Base-by-base conservation (phyloP, 768 basidiomycete genomes). In the Rickenella mellea region DNA sequence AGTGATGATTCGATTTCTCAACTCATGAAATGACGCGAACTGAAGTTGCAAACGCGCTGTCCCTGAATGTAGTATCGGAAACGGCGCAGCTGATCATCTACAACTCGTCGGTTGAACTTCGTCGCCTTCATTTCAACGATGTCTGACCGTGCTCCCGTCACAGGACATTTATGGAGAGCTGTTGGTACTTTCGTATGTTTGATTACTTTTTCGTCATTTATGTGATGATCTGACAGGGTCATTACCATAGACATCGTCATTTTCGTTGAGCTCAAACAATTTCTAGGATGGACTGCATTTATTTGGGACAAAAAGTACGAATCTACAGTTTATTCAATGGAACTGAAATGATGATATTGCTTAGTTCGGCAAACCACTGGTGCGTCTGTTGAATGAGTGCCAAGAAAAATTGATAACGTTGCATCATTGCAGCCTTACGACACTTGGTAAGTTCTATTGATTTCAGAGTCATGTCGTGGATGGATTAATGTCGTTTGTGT, bases 151-250 rank as follows among this genome's bases (percentile, higher is more conserved):
- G 10, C 24, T 45, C 41, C 53, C 39, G 2, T 15, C 36, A 8
- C 48, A 91, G 89, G 94, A 99, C 58, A 97, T 99, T 42, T 98
- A 97, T 50, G 94, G 94, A 25, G 93, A 96, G 64, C 60, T 92
- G 87, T 87, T 58, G 51, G 74, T 25, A n/a, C 19, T 27, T 7
- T 32, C 9, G 14, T 20, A 45, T 17, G 27, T 11, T 39, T 29
- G n/a, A 20, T 12, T 37, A 32, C 50, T 21, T 29, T 31, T 26
- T 44, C 19, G 35, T 8, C n/a, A n/a, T n/a, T n/a, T n/a, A n/a
- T n/a, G n/a, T n/a, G n/a, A n/a, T n/a, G n/a, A n/a, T n/a, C n/a
- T n/a, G n/a, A n/a, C n/a, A n/a, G n/a, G n/a, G n/a, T n/a, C n/a
- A n/a, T n/a, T n/a, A n/a, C n/a, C n/a, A n/a, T n/a, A n/a, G n/a